Conservation (phyloP, 2,329 filamentous ascomycete species). For the Ophiognomonia clavigignenti-juglandacearum region DNA sequence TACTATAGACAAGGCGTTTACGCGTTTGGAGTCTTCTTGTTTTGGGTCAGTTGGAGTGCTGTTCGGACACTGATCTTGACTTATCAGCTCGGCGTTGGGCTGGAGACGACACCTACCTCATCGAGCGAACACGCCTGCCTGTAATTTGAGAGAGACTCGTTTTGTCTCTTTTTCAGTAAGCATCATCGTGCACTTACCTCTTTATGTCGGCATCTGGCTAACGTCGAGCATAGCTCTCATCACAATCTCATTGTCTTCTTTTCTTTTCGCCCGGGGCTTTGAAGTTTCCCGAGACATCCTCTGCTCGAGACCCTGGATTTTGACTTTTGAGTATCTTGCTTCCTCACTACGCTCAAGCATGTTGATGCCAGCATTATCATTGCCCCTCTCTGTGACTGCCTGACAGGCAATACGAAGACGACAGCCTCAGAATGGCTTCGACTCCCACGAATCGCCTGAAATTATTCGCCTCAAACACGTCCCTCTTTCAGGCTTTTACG, state of each 20-base stretch:
- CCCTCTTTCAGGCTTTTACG: constrained; percentile 56
- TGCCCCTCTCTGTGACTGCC: neutral
- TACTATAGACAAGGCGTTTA: no score
- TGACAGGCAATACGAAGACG: neutral
- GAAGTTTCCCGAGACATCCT: neutral
- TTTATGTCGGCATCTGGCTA: neutral
- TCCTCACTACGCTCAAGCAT: neutral
- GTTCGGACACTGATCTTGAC: no score
- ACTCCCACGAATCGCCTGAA: constrained; percentile 59
- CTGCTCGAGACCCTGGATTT: neutral
- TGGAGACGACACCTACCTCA: no score
- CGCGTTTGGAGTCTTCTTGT: no score
- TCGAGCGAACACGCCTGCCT: no score
- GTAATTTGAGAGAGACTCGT: no score
- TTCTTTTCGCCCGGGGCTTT: neutral
- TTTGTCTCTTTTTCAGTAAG: no score
- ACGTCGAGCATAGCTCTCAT: neutral
- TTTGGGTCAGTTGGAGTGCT: no score
- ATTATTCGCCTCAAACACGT: constrained; percentile 73
- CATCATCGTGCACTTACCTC: no score
- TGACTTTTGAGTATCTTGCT: neutral
- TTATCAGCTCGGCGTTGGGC: no score
- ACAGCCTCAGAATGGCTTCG: constrained; percentile 44
- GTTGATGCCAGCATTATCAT: neutral
- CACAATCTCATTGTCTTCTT: neutral